Evolutionary conservation across 2,329 filamentous ascomycete genomes (phyloP).

Genomic region (Mariannaea sp.): DNA sequence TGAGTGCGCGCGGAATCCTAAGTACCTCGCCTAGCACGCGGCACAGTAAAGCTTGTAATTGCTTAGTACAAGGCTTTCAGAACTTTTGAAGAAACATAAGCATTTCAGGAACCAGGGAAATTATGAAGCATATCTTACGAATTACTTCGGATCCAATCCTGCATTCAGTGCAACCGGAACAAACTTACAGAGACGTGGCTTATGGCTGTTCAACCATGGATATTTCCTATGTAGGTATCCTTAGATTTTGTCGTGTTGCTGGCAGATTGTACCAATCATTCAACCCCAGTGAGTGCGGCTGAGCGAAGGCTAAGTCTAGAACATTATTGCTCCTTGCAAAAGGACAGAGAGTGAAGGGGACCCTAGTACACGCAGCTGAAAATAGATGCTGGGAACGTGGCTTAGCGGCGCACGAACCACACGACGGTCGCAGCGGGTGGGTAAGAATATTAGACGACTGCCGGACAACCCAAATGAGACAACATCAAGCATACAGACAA

Average conservation of each 20-base stretch:
- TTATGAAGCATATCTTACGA: background rate
- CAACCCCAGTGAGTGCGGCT: background rate
- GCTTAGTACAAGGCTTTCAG: constrained; percentile 1
- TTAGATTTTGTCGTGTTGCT: too few relatives aligned
- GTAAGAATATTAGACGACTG: constrained; percentile 2
- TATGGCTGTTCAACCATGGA: too few relatives aligned
- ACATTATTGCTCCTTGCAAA: background rate
- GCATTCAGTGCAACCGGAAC: too few relatives aligned
- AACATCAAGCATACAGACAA: too few relatives aligned
- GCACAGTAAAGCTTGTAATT: background rate
- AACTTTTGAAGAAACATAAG: too few relatives aligned
- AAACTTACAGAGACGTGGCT: too few relatives aligned
- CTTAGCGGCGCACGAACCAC: constrained; percentile 23
- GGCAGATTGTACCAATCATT: background rate
- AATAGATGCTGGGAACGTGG: constrained; percentile 35
- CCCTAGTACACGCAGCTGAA: constrained; percentile 17
- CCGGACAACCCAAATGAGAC: background rate
- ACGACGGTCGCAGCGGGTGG: constrained; percentile 4
- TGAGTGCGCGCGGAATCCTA: background rate
- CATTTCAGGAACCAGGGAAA: too few relatives aligned
- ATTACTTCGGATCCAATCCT: too few relatives aligned
- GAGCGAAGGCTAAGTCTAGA: background rate
- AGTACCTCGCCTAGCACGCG: background rate
- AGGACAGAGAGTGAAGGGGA: background rate
- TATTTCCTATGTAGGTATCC: too few relatives aligned